Evolutionary conservation across 345 rosid species (phyloP).

Genomic region (Brassica cretica): DNA sequence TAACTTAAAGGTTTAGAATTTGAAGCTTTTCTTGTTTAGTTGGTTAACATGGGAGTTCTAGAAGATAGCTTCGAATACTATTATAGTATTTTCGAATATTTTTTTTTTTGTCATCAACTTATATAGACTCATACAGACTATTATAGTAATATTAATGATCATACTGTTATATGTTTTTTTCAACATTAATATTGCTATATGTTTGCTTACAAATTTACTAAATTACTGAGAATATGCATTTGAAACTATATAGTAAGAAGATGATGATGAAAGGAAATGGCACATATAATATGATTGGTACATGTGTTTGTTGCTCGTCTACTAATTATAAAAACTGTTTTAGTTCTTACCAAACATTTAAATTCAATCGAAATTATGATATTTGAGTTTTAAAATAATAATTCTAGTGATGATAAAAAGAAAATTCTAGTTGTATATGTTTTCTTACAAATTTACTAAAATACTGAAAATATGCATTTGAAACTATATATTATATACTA

Average conservation of each 20-base stretch:
- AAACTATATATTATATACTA: too few species aligned
- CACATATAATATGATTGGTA: background rate
- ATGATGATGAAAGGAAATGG: background rate
- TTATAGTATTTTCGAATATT: background rate
- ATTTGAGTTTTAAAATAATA: background rate
- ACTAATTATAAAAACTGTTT: background rate
- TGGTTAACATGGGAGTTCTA: slow-evolving; percentile 7
- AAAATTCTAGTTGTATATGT: too few species aligned
- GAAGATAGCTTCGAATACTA: background rate
- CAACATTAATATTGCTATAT: background rate
- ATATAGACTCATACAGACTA: too few species aligned
- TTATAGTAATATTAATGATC: background rate
- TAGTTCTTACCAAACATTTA: background rate
- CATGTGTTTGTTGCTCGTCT: background rate
- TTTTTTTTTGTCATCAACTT: too few species aligned
- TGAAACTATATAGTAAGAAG: too few species aligned
- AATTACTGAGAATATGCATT: background rate
- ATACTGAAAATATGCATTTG: too few species aligned
- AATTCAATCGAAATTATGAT: background rate
- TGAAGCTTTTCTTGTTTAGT: slow-evolving; percentile 17
- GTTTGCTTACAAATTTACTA: background rate
- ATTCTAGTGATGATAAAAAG: too few species aligned
- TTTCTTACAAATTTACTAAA: too few species aligned
- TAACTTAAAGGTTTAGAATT: background rate
- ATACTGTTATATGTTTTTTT: background rate